A percentile compares a stretch with the other conserved stretches of the same genome.
Conservation (phyloP, 495 filamentous ascomycete genomes). For the Lasiosphaeria miniovina region DNA sequence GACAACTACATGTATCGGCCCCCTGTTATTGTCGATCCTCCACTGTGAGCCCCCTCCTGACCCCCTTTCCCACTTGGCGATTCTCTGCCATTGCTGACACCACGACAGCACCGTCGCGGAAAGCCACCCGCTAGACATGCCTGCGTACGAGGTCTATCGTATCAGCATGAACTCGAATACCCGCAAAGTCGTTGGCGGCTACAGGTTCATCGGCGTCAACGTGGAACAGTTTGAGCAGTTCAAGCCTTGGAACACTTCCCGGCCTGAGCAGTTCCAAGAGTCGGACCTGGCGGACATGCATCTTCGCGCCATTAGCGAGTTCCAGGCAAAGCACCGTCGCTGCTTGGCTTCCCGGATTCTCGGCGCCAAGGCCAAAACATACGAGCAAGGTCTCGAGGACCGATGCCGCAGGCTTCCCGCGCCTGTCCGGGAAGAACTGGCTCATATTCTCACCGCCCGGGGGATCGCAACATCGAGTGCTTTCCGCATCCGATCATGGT, state of each 20-base stretch:
- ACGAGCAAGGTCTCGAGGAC: constrained; percentile 27
- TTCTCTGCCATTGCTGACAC: neutral
- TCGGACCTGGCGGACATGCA: constrained; percentile 20
- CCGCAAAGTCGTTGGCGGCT: neutral
- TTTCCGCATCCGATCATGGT: constrained; percentile 23
- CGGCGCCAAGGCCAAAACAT: constrained; percentile 19
- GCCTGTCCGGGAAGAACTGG: constrained; percentile 11
- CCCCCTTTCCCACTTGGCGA: neutral
- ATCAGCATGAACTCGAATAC: neutral
- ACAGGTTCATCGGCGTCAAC: constrained; percentile 4
- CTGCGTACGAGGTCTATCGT: constrained; percentile 14
- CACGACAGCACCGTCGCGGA: neutral
- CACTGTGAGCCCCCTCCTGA: neutral
- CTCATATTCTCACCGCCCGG: constrained; percentile 15
- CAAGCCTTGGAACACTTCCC: neutral
- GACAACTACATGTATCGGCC: neutral
- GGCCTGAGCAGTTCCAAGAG: constrained; percentile 9
- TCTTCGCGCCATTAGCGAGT: constrained; percentile 16
- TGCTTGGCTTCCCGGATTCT: constrained; percentile 18
- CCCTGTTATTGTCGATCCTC: neutral
- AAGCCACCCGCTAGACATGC: constrained; percentile 5
- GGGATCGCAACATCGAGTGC: constrained; percentile 15
- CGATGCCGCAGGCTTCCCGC: constrained; percentile 18
- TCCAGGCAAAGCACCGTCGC: constrained; percentile 18
- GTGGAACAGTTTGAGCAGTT: neutral